Conservation (phyloP, 805 yeast genomes). For the Maudiozyma serrabonitensis region DNA sequence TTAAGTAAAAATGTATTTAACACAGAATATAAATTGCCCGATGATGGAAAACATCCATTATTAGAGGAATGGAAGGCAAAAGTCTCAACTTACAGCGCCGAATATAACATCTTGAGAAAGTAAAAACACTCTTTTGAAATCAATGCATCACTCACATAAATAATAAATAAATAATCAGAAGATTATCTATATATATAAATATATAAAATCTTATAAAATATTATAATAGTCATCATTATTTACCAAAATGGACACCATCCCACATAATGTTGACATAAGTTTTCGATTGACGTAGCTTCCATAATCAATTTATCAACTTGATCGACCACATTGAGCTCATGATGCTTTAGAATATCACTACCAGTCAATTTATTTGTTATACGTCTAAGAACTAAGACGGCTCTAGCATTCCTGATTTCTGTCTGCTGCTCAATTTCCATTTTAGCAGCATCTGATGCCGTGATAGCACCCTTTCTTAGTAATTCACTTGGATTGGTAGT, state of each 20-base stretch:
- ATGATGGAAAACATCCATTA: conserved; percentile 29
- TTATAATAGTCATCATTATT: conserved; percentile 2
- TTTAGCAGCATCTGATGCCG: conserved; percentile 62
- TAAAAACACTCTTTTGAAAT: neutral
- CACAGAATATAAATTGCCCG: conserved; percentile 33
- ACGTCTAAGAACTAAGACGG: conserved; percentile 77
- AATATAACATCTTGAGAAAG: conserved; percentile 9
- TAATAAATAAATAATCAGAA: too few relatives aligned
- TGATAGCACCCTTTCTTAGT: conserved; percentile 61
- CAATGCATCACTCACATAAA: too few relatives aligned
- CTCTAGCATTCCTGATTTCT: conserved; percentile 78
- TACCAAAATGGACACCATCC: conserved; percentile 99
- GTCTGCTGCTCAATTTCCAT: conserved; percentile 58
- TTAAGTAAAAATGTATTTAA: conserved; percentile 48
- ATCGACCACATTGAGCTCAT: conserved; percentile 66
- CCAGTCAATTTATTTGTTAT: conserved; percentile 90
- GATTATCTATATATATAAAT: too few relatives aligned
- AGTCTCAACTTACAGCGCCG: conserved; percentile 10
- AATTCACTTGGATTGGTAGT: conserved; percentile 60
- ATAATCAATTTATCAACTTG: conserved; percentile 90
- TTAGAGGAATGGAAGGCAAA: conserved; percentile 38
- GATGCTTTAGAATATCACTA: conserved; percentile 70
- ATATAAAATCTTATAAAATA: neutral
- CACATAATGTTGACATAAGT: conserved; percentile 87
- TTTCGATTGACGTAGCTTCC: conserved; percentile 93